phyloP scores from a whole-genome alignment of 192 early-diverging fungal species.

The Coemansia sp. region DNA sequence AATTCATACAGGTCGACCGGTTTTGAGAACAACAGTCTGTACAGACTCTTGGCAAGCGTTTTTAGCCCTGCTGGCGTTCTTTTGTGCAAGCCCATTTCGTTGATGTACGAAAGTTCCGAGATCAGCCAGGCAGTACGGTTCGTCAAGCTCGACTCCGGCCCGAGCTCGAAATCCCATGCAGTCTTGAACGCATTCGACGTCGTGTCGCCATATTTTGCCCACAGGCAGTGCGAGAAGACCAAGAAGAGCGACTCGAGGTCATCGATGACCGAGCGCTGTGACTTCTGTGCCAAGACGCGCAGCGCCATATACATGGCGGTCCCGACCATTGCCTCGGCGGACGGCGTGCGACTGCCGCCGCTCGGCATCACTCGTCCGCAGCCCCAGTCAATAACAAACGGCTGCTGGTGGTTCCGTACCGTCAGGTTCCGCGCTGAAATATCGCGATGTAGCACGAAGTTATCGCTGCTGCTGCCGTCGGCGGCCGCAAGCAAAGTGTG shows the following conservation, averaged over 20 bases:
- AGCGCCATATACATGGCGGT: conserved; percentile 3
- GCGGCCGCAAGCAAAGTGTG: not conserved
- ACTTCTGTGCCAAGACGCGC: not conserved
- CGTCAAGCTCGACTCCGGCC: too few species aligned
- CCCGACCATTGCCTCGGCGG: not conserved
- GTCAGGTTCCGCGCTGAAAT: not conserved
- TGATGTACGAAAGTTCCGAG: too few species aligned
- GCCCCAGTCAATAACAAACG: conserved; percentile 3
- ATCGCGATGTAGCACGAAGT: conserved; percentile 3
- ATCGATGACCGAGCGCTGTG: not conserved
- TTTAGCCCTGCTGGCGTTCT: too few species aligned
- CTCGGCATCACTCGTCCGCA: not conserved
- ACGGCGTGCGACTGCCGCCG: not conserved
- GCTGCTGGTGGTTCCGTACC: not conserved
- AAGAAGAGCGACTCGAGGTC: conserved; percentile 3
- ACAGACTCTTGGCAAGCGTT: too few species aligned
- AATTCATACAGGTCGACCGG: too few species aligned
- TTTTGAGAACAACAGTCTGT: too few species aligned
- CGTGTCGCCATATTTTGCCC: not conserved
- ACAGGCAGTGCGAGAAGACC: not conserved
- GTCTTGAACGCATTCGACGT: too few species aligned
- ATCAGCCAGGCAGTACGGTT: too few species aligned
- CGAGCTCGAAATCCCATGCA: too few species aligned
- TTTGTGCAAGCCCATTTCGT: too few species aligned
- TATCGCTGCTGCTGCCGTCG: not conserved